Percentiles rank a stretch among this genome's conserved stretches.
These are phyloP conservation scores for Colletotrichum theobromicola DNA, from an alignment of 2,329 filamentous ascomycete genomes.

Conservation along the genomic window DNA sequence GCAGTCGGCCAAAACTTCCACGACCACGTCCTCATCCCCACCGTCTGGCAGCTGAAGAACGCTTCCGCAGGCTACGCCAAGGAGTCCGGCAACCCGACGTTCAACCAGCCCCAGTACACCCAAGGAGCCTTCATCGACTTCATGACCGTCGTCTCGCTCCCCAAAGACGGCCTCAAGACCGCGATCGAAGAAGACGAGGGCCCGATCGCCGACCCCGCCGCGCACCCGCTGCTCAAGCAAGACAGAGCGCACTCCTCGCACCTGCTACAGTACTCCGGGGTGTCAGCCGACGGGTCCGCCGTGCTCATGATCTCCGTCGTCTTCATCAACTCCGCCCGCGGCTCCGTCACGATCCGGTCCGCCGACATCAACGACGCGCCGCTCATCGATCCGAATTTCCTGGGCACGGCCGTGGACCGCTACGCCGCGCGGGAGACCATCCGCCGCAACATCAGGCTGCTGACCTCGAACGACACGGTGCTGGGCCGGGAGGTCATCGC, in stretches of 20 bases:
- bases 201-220: constrained; percentile 30
- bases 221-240: constrained; percentile 34
- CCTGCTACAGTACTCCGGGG: not conserved
- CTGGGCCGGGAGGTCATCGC: constrained; percentile 26
- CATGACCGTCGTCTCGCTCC: constrained; percentile 33
- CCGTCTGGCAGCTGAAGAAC: constrained; percentile 36
- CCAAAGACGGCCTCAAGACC: constrained; percentile 30
- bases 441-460: constrained; percentile 23
- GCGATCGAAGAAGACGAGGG: constrained; percentile 40
- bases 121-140: constrained; percentile 41
- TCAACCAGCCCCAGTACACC: constrained; percentile 36
- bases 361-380: constrained; percentile 23
- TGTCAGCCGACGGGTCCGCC: not conserved
- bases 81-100: constrained; percentile 37
- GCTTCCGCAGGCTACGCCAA: constrained; percentile 34
- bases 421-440: constrained; percentile 31
- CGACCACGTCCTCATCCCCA: constrained; percentile 27
- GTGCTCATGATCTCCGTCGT: not conserved
- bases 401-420: constrained; percentile 32
- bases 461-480: not conserved
- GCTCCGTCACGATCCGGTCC: constrained; percentile 27
- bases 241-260: constrained; percentile 1
- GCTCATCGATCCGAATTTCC: constrained; percentile 34
- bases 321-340: constrained; percentile 29
- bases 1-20: not conserved